These are phyloP conservation scores for Amphichorda felina DNA, from an alignment of 2,329 filamentous ascomycete genomes.

Conservation along the genomic window DNA sequence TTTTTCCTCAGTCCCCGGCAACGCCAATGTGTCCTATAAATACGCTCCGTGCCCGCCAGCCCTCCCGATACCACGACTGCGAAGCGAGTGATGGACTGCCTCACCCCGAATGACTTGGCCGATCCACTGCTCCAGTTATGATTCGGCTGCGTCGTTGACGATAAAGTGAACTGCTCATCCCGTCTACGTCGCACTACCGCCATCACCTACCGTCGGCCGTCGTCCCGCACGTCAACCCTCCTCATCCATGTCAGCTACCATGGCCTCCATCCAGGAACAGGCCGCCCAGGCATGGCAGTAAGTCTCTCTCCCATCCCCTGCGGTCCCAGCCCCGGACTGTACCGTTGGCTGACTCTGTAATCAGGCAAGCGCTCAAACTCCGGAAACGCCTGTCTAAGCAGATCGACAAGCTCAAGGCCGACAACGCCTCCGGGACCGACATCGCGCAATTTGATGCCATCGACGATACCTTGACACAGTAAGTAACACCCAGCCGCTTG, in stretches of 20 bases:
- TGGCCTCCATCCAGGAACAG: slow-evolving; percentile 11
- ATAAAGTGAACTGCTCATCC: slow-evolving; percentile 3
- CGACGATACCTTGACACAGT: slow-evolving; percentile 30
- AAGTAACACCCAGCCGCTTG: slow-evolving; percentile 2
- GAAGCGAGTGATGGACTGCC: slow-evolving; percentile 21
- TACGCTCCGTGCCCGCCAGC: slow-evolving; percentile 16
- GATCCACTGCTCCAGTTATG: slow-evolving; percentile 21
- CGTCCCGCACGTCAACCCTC: neutral
- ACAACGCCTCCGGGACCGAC: slow-evolving; percentile 21
- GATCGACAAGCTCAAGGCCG: slow-evolving; percentile 27
- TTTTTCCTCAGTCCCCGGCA: neutral
- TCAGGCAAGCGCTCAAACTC: slow-evolving; percentile 29
- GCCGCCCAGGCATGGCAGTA: slow-evolving; percentile 27
- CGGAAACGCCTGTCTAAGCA: slow-evolving; percentile 30
- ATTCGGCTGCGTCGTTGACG: slow-evolving; percentile 12
- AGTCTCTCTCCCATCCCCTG: slow-evolving; percentile 5
- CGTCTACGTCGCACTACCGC: neutral
- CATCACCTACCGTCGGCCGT: neutral
- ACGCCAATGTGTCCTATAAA: slow-evolving; percentile 23
- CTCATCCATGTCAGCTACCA: slow-evolving; percentile 7
- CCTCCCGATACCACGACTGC: slow-evolving; percentile 6
- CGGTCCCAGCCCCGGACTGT: neutral
- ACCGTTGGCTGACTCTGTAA: slow-evolving; percentile 6
- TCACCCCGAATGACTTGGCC: slow-evolving; percentile 14
- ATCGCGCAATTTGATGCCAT: slow-evolving; percentile 30